Evolutionary conservation across 2,329 filamentous ascomycete genomes (phyloP), one percentile per base, ranked within the genome.

Genomic region (Trichoderma sp.): DNA sequence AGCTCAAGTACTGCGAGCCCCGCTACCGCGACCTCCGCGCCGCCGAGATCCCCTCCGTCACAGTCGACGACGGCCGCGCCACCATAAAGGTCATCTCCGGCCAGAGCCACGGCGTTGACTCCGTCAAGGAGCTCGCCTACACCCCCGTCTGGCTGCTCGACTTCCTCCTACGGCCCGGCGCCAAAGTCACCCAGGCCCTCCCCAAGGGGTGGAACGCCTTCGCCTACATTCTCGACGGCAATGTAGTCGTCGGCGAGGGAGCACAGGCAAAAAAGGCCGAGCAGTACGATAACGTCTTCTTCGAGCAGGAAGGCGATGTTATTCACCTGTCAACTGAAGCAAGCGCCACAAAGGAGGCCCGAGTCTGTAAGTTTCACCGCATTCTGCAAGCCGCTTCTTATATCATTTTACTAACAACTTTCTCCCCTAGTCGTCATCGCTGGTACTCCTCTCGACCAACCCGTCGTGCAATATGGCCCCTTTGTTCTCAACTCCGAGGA

Each of bases 91-190:
- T 98, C 76, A 98, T 98, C 76, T 95, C 91, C 1, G 96, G 95
- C 24, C 90, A 92, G 79, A 91, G 90, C 70, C 91, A 94, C 77
- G 95, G 93, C 58, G 89, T 96, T 67, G 95, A 98, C 79, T 94
- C 91, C 15, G 89, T 97, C 68, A 90, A 95, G 79, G 95, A 98
- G 78, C 85, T 98, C 58, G 95, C 95, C 15, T 98, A 98, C 82
- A 98, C 95, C 2, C 96, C 96, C 0, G 94, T 98, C n/a, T 98
- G 95, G 95, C 86, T 97, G 74, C 86, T 98, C 58, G 95, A 98
- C 80, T 85, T 98, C 66, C 90, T 88, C 24, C 88, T 98, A 68
- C 84, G 89, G 77, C 94, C 95, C 0, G 95, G 95, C 68, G 94
- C 93, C 61, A 89, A 86, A 72, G 85, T 98, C 75, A 86, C 85